Conservation (phyloP, 2,329 filamentous ascomycete genomes). For the Helotiales sp. region DNA sequence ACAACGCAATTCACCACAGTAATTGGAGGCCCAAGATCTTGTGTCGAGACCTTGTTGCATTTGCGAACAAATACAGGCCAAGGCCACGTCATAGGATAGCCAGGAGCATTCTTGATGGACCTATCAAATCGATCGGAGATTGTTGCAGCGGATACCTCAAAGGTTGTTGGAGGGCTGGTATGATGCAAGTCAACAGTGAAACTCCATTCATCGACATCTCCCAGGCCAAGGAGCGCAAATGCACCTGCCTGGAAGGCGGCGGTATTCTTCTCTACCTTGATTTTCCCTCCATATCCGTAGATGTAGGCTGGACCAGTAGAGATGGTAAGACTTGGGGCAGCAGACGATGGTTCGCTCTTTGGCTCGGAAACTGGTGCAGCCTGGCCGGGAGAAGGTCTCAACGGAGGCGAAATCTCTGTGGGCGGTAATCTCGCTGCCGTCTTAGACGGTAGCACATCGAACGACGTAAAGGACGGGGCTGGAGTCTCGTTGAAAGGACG, state of each 20-base stretch:
- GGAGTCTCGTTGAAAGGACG: neutral
- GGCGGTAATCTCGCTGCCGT: neutral
- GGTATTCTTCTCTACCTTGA: neutral
- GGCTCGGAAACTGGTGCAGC: neutral
- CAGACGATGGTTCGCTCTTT: neutral
- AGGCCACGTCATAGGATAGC: neutral
- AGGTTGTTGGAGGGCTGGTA: neutral
- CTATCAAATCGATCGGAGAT: neutral
- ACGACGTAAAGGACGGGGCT: neutral
- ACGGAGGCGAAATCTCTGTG: neutral
- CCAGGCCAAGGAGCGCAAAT: constrained; percentile 14
- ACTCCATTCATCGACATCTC: neutral
- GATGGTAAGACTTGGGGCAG: neutral
- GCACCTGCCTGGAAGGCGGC: constrained; percentile 8
- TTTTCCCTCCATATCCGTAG: constrained; percentile 24
- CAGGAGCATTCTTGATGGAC: neutral
- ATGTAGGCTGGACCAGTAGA: constrained; percentile 2
- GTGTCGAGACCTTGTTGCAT: constrained; percentile 1
- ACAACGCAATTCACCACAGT: constrained; percentile 10
- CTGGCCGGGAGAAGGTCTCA: neutral
- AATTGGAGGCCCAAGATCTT: constrained; percentile 8
- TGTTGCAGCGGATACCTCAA: neutral
- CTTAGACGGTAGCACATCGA: neutral
- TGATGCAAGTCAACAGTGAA: constrained; percentile 1
- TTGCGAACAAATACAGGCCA: constrained; percentile 13